Evolutionary conservation across 805 yeast species (phyloP).

Genomic region (Sungouiella blattae): DNA sequence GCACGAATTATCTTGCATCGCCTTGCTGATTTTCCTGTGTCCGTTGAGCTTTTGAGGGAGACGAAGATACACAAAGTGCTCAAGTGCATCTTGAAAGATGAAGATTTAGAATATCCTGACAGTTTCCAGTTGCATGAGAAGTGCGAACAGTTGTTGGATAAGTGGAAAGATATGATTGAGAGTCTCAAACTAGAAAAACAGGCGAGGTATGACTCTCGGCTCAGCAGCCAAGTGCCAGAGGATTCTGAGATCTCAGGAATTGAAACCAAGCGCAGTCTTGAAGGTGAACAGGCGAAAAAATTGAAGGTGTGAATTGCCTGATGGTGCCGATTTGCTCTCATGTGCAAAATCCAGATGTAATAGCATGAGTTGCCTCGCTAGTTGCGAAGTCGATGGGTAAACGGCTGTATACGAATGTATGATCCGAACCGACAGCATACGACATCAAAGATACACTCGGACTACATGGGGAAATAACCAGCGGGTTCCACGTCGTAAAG

Average conservation of each 20-base stretch:
- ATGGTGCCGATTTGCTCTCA: no score
- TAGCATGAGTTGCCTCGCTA: no score
- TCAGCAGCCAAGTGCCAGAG: constrained; percentile 12
- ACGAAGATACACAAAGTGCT: constrained; percentile 53
- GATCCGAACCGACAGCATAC: no score
- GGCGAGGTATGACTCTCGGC: constrained; percentile 8
- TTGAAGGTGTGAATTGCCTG: constrained; percentile 5
- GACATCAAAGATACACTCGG: no score
- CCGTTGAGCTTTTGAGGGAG: constrained; percentile 34
- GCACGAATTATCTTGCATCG: constrained; percentile 39
- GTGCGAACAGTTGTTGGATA: constrained; percentile 35
- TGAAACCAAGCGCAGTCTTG: constrained; percentile 7
- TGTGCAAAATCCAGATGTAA: no score
- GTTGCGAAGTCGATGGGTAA: no score
- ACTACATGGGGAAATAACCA: no score
- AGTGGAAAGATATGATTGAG: constrained; percentile 41
- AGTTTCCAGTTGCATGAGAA: constrained; percentile 46
- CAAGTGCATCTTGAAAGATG: constrained; percentile 43
- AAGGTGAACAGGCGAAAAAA: constrained; percentile 5
- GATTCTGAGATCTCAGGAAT: constrained; percentile 11
- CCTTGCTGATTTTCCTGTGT: constrained; percentile 42
- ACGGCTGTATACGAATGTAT: no score
- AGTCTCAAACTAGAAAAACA: constrained; percentile 32
- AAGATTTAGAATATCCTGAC: constrained; percentile 38
- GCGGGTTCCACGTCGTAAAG: no score